phyloP scores from a whole-genome alignment of 2,329 filamentous ascomycete genomes.

The Paracorniculantispora psalliotae region DNA sequence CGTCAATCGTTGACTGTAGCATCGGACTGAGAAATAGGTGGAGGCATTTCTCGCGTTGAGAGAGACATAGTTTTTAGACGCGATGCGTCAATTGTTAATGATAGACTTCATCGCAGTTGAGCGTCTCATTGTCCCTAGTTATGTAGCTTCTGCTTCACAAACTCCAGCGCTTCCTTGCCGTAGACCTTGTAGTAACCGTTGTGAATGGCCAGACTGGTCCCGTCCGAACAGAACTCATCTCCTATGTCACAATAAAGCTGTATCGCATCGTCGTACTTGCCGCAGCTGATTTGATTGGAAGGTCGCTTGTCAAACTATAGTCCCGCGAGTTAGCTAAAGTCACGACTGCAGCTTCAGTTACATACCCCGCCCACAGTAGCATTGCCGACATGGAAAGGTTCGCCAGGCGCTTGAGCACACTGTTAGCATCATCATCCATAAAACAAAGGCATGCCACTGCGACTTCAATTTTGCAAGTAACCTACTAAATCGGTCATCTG shows the following conservation, averaged over 20 bases:
- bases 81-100: too few species aligned
- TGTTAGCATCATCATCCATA: not conserved
- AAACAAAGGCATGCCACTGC: not conserved
- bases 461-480: too few species aligned
- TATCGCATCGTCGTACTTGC: not conserved
- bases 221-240: not conserved
- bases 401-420: not conserved
- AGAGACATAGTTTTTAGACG: too few species aligned
- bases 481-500: not conserved
- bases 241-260: not conserved
- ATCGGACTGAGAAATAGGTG: too few species aligned
- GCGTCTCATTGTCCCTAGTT: too few species aligned
- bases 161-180: not conserved
- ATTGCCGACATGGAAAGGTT: not conserved
- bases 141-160: not conserved
- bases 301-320: not conserved
- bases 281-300: not conserved
- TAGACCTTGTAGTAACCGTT: not conserved
- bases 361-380: not conserved
- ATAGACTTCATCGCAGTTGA: not conserved
- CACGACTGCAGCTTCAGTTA: too few species aligned
- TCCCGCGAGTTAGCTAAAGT: not conserved
- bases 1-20: not conserved
- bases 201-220: not conserved
- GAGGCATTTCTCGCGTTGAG: too few species aligned